Percentiles rank a stretch among this genome's conserved stretches.
These are phyloP conservation scores for Sporothrix pallida DNA, from an alignment of 2,329 filamentous ascomycete species.

Conservation along the genomic window DNA sequence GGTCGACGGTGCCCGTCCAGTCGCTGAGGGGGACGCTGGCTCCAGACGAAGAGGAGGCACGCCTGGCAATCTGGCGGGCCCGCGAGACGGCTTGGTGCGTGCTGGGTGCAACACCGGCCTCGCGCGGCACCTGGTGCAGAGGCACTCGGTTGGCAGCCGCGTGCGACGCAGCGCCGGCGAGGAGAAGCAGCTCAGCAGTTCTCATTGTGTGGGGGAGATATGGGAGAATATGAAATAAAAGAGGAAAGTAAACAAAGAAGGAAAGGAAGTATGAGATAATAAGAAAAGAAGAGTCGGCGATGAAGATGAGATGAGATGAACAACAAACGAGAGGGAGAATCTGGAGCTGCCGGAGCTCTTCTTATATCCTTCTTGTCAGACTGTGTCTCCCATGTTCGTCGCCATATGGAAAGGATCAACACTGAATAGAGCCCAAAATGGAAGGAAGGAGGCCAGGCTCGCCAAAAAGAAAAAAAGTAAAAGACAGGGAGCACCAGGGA, in stretches of 20 bases:
- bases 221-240: neutral
- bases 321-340: neutral
- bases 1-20: conserved; percentile 29
- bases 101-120: neutral
- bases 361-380: neutral
- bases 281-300: neutral
- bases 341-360: neutral
- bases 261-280: neutral
- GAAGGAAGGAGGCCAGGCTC: neutral
- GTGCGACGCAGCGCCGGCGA: conserved; percentile 3
- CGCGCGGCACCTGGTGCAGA: conserved; percentile 13
- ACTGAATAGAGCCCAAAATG: neutral
- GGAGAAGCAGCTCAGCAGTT: conserved; percentile 13
- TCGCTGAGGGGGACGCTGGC: conserved; percentile 17
- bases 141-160: conserved; percentile 6
- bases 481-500: neutral
- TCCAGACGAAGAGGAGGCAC: neutral
- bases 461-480: neutral
- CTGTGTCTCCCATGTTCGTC: neutral
- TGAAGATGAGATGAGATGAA: neutral
- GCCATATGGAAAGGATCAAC: conserved; percentile 1
- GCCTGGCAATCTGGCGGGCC: neutral
- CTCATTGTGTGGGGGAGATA: neutral
- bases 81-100: neutral
- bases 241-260: neutral